Conservation (phyloP, 352 stramenopile species). For the Pythium insidiosum region DNA sequence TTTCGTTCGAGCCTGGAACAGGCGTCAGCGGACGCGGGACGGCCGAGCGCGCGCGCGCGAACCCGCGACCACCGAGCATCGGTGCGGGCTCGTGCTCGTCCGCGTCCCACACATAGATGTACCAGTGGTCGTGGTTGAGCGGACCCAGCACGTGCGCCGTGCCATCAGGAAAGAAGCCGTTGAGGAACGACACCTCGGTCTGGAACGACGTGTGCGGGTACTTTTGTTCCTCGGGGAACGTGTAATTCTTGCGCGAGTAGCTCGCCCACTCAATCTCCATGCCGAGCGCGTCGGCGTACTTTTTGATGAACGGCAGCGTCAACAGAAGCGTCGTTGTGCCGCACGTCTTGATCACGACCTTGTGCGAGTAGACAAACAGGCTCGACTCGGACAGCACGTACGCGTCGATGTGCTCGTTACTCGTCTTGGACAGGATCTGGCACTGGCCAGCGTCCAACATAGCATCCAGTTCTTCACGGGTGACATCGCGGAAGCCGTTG, state of each 20-base stretch:
- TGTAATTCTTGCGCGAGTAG: conserved; percentile 99
- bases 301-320: conserved; percentile 81
- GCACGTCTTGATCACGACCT: conserved; percentile 99
- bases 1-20: conserved; percentile 33
- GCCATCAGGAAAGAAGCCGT: conserved; percentile 80
- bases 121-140: conserved; percentile 98
- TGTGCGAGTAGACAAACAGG: conserved; percentile 99
- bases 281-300: conserved; percentile 78
- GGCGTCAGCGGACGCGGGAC: conserved; percentile 2
- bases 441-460: conserved; percentile 95
- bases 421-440: conserved; percentile 95
- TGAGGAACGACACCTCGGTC: conserved; percentile 96
- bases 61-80: neutral
- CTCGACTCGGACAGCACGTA: conserved; percentile 96
- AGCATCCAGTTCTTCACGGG: conserved; percentile 83
- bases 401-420: conserved; percentile 94
- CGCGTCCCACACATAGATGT: conserved; percentile 96
- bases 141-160: conserved; percentile 87
- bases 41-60: neutral
- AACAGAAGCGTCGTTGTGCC: conserved; percentile 98
- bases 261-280: conserved; percentile 97
- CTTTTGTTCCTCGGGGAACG: conserved; percentile 96
- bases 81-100: conserved; percentile 62
- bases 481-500: conserved; percentile 88
- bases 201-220: conserved; percentile 96